phyloP scores from a whole-genome alignment of 441 rosid genomes.

The Geranium incanum region DNA sequence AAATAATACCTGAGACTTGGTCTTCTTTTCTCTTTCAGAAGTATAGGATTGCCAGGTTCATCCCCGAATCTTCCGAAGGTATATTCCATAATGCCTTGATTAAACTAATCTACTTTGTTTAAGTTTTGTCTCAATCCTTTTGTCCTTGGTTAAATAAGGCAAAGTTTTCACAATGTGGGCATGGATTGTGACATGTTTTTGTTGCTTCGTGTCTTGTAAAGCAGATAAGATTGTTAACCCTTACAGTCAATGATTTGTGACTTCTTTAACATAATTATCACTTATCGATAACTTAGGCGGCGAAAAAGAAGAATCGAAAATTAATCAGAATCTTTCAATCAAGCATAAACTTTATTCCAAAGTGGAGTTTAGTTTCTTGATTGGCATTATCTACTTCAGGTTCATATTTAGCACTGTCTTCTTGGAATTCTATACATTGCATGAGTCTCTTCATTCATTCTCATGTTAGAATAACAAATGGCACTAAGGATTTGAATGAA shows the following conservation, averaged over 20 bases:
- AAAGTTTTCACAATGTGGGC: not conserved
- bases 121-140: not conserved
- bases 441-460: not conserved
- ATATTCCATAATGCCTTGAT: not conserved
- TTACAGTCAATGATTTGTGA: too few relatives aligned
- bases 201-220: not conserved
- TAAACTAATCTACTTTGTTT: not conserved
- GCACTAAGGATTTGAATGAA: too few relatives aligned
- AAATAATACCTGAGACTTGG: not conserved
- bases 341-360: not conserved
- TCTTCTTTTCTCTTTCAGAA: constrained; percentile 1
- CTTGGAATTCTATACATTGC: not conserved
- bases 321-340: not conserved
- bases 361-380: not conserved
- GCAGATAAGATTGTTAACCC: not conserved
- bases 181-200: constrained; percentile 2
- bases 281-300: not conserved
- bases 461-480: not conserved
- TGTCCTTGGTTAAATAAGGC: not conserved
- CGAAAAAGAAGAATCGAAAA: not conserved
- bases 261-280: too few relatives aligned
- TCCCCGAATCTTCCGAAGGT: constrained; percentile 22
- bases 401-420: not conserved
- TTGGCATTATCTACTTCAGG: not conserved
- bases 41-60: not conserved